Base-by-base conservation (phyloP, 306 rosid species). In the Castanea crenata region DNA sequence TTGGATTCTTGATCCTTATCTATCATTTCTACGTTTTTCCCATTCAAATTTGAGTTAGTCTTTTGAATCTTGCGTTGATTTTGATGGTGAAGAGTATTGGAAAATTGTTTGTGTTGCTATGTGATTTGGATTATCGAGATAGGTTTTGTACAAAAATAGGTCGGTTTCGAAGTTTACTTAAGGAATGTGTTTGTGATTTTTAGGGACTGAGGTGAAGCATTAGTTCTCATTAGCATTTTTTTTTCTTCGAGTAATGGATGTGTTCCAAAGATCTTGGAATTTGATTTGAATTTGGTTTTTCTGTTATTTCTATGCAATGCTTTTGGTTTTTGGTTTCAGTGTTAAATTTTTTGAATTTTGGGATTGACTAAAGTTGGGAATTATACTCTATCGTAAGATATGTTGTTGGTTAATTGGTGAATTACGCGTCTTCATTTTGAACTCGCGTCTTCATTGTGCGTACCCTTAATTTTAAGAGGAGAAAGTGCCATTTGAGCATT, bases 251-350 rank as follows among this genome's bases (percentile, higher is more conserved):
- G 70, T 41, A 29, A 6, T 44, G 46, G 65, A 20, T 46, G 34
- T 44, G 27, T 56, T 59, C 61, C 62, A 12, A 4, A 69, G 68
- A 73, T 18, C 70, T 63, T 14, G 78, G 73, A 79, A 57, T 82
- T 62, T 82, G 79, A 76, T 88, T 82, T 35, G 35, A 76, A 58
- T 76, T 79, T 23, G 84, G 5, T 82, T 77, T 71, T 29, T 13
- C 4, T 70, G 55, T 73, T 67, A 23, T 21, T 55, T 67, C 7
- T 25, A 76, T 32, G n/a, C 34, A 62, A 55, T 49, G 63, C n/a
- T 41, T 49, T n/a, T 54, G 5, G 51, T 35, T 67, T 67, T 67
- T 67, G 13, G 51, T 61, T n/a, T 57, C 14, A 10, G 18, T 59
- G 64, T 55, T 19, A 32, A 9, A 27, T 44, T 4, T 52, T 52